Conservation (phyloP, 2,329 filamentous ascomycete species). For the Diplodia intermedia region DNA sequence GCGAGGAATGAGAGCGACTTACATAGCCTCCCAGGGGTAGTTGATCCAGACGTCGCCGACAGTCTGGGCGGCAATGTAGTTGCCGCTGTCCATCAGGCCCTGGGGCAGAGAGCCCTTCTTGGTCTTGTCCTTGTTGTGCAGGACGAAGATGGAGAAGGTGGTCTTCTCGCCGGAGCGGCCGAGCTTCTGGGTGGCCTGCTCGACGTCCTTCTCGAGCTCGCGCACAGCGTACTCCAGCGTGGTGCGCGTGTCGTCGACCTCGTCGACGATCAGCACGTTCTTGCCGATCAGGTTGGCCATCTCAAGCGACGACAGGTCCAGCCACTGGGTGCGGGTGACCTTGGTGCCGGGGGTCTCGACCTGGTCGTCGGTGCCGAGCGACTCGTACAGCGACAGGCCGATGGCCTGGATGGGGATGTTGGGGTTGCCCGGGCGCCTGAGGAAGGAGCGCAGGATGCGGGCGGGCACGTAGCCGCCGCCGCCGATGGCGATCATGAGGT, state of each 20-base stretch:
- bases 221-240: conserved; percentile 93
- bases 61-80: conserved; percentile 86
- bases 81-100: conserved; percentile 73
- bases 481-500: conserved; percentile 98
- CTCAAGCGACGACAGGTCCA: conserved; percentile 84
- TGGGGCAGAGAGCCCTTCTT: conserved; percentile 89
- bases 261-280: conserved; percentile 89
- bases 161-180: conserved; percentile 76
- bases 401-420: conserved; percentile 99
- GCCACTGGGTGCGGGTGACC: conserved; percentile 97
- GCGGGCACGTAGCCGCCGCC: conserved; percentile 97
- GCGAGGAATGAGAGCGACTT: conserved; percentile 43
- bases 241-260: conserved; percentile 94
- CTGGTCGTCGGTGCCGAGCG: conserved; percentile 66
- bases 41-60: conserved; percentile 97
- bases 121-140: conserved; percentile 97
- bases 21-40: conserved; percentile 96
- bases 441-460: conserved; percentile 95
- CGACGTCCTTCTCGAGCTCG: conserved; percentile 94
- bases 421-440: conserved; percentile 82
- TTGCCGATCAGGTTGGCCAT: conserved; percentile 91
- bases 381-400: conserved; percentile 95
- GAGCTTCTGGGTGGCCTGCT: conserved; percentile 75
- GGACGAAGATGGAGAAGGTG: conserved; percentile 90
- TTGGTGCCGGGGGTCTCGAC: conserved; percentile 87